Conservation (phyloP, 768 basidiomycete genomes). For the Termitomyces sp. region DNA sequence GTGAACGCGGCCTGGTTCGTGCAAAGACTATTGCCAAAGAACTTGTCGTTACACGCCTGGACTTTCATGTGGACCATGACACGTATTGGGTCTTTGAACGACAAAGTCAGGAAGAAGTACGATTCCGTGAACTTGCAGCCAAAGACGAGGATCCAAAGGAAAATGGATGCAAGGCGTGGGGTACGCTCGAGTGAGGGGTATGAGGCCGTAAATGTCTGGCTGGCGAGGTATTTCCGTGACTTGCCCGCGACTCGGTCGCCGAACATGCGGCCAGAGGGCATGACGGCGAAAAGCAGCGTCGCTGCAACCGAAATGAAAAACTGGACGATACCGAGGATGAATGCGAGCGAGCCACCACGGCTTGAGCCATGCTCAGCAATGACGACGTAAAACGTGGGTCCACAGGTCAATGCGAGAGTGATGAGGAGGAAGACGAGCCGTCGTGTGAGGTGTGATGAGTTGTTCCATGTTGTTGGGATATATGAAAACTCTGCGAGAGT, state of each 20-base stretch:
- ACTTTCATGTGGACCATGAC: constrained; percentile 98
- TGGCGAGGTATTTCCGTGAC: constrained; percentile 94
- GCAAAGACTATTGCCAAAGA: constrained; percentile 83
- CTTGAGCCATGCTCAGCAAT: constrained; percentile 63
- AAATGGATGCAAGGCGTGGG: constrained; percentile 75
- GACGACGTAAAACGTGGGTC: constrained; percentile 93
- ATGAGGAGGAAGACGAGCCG: constrained; percentile 87
- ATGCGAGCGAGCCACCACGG: constrained; percentile 67
- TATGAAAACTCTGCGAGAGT: constrained; percentile 95
- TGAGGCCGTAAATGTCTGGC: constrained; percentile 96
- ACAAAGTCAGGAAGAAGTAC: constrained; percentile 96
- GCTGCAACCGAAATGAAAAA: constrained; percentile 91
- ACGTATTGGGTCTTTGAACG: constrained; percentile 88
- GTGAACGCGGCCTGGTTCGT: constrained; percentile 93
- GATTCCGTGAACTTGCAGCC: constrained; percentile 96
- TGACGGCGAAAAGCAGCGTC: constrained; percentile 82
- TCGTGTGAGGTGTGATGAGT: constrained; percentile 92
- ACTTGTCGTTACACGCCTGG: constrained; percentile 84
- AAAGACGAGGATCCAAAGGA: constrained; percentile 91
- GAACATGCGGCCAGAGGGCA: constrained; percentile 98
- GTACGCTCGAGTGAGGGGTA: constrained; percentile 70
- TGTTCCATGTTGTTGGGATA: constrained; percentile 99
- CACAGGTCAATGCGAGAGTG: constrained; percentile 87
- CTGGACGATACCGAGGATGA: constrained; percentile 95
- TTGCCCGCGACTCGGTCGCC: constrained; percentile 97